A percentile compares a stretch with the other conserved stretches of the same genome.
Conservation (phyloP, 2,329 filamentous ascomycete genomes). For the Paecilomyces sp. region DNA sequence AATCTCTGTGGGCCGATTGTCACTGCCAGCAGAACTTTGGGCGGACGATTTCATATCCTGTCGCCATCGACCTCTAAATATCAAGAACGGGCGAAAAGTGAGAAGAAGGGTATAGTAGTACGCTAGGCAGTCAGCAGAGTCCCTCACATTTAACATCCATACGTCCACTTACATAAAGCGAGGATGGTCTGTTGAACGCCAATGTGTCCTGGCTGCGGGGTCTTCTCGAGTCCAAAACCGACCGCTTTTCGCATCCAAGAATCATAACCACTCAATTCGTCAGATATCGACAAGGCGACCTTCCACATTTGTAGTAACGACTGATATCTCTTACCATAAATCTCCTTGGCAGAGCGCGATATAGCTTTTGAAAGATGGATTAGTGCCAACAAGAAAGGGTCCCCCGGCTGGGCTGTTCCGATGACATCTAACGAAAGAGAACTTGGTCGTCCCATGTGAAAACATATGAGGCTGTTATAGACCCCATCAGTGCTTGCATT, state of each 20-base stretch:
- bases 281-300: conserved; percentile 23
- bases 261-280: conserved; percentile 23
- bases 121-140: conserved; percentile 21
- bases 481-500: neutral
- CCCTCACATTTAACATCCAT: neutral
- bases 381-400: conserved; percentile 32
- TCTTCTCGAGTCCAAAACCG: conserved; percentile 28
- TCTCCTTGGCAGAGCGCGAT: conserved; percentile 33
- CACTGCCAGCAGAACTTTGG: conserved; percentile 2
- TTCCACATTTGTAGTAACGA: conserved; percentile 31
- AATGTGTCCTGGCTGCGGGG: conserved; percentile 28
- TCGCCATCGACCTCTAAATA: conserved; percentile 37
- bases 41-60: conserved; percentile 18
- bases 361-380: conserved; percentile 32
- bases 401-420: conserved; percentile 29
- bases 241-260: conserved; percentile 18
- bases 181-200: conserved; percentile 37
- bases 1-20: conserved; percentile 14
- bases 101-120: conserved; percentile 38
- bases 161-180: conserved; percentile 27
- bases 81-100: conserved; percentile 39
- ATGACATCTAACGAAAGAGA: conserved; percentile 32
- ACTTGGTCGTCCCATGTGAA: conserved; percentile 36
- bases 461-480: conserved; percentile 35
- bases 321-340: conserved; percentile 36